Base-by-base conservation (phyloP, 2,329 filamentous ascomycete species). In the Pseudocercospora ulei region DNA sequence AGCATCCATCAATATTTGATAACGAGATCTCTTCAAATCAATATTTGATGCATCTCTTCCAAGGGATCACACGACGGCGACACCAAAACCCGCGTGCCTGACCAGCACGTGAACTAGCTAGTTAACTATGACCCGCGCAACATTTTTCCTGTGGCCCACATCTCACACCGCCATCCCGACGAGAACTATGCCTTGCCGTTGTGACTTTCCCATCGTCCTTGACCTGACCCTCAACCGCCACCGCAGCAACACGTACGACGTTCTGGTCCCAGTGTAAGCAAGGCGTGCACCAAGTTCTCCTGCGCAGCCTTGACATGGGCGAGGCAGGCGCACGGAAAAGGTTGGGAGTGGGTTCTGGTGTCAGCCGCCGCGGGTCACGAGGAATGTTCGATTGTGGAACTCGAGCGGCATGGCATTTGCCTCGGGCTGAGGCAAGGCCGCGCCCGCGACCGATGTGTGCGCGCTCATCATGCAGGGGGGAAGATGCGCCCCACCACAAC, bases 251-350 rank as follows among this genome's bases (percentile, higher is more conserved):
- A 34, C 70, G 66, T 1, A 73, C 62, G 3, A 56, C 52, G 4
- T 61, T 61, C 26, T 58, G 50, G 2, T 39, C 38, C 36, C 64
- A 70, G 8, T 62, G 60, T 56, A 13, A 55, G 48, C 40, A 72
- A 54, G n/a, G 58, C 65, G 40, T 65, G 57, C 5, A 68, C 56
- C 48, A 72, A 51, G 41, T 67, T 72, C 18, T 64, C 58, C 56
- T 73, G 70, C 0, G 67, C 62, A 0, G 69, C 65, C 47, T 73
- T 73, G 28, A 59, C 60, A 7, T 70, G 51, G 3, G 65, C 67
- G 3, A 72, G 56, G 0, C 65, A n/a, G n/a, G n/a, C n/a, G n/a
- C n/a, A n/a, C 65, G 33, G 73, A 68, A 1, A 46, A 28, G 3
- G 33, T 17, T 4, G 68, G 66, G 3, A 63, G 52, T 0, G 69